Conservation (phyloP, 2,329 filamentous ascomycete genomes). For the Colletotrichum cereale region DNA sequence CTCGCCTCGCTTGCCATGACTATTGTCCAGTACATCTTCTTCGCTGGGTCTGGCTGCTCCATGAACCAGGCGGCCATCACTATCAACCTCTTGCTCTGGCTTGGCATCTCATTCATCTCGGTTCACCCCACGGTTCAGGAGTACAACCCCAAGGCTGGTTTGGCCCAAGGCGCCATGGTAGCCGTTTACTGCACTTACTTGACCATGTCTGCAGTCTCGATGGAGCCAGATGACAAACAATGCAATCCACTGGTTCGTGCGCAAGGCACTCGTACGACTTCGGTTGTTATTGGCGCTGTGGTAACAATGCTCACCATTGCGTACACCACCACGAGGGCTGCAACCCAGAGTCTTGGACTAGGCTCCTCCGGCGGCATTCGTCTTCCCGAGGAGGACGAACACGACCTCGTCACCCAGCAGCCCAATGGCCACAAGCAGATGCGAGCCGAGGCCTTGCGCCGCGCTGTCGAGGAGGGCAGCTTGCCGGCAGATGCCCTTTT, state of each 20-base stretch:
- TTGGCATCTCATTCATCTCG: conserved; percentile 85
- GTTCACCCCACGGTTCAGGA: conserved; percentile 93
- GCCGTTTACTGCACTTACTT: conserved; percentile 98
- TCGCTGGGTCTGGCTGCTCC: conserved; percentile 82
- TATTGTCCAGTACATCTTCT: conserved; percentile 97
- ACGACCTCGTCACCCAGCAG: conserved; percentile 89
- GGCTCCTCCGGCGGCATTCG: conserved; percentile 70
- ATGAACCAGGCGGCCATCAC: conserved; percentile 99
- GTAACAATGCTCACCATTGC: conserved; percentile 97
- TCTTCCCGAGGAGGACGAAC: conserved; percentile 80
- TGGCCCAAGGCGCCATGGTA: conserved; percentile 98
- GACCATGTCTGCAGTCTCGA: conserved; percentile 97
- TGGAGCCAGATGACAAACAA: conserved; percentile 94
- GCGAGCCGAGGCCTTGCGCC: conserved; percentile 90
- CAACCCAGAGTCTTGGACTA: conserved; percentile 87
- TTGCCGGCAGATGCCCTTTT: conserved; percentile 91
- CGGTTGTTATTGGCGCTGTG: conserved; percentile 91
- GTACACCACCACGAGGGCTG: conserved; percentile 96
- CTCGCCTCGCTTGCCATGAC: conserved; percentile 92
- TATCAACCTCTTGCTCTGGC: conserved; percentile 87
- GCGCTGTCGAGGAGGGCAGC: conserved; percentile 92
- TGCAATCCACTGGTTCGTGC: conserved; percentile 94
- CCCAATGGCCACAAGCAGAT: conserved; percentile 86
- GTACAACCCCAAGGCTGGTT: conserved; percentile 90
- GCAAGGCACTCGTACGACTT: conserved; percentile 88